Evolutionary conservation across 2,329 filamentous ascomycete genomes (phyloP), one percentile per base, ranked within the genome.

Genomic region (Fusarium concolor): DNA sequence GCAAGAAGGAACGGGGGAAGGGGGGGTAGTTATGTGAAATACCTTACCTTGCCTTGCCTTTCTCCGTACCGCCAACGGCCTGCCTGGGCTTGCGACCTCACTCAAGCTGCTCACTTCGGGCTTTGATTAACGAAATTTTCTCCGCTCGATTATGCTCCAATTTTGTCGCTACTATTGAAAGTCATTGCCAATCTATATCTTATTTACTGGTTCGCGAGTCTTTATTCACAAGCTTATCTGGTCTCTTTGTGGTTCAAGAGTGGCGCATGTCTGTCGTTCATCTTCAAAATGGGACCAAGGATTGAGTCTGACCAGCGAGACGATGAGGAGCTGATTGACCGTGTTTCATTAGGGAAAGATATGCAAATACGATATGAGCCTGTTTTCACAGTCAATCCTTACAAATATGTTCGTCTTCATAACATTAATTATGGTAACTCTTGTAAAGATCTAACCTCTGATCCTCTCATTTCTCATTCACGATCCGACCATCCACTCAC

Each of bases 1-100:
- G n/a, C n/a, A n/a, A n/a, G n/a, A n/a, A n/a, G n/a, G n/a, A n/a
- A n/a, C n/a, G 76, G 76, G 77, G 76, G 71, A 74, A 74, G 73
- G 74, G 75, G 75, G 75, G 76, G 73, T 74, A 78, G 76, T 76
- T 79, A 78, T 78, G 76, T 76, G 77, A 76, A 74, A 74, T 72
- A 75, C 72, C 61, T 65, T 71, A 62, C 68, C 64, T 67, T 69
- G 14, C 59, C 47, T 55, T 62, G 67, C 71, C 65, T 69, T 63
- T 62, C 66, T 69, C 66, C 62, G 65, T 69, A 68, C 65, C 52
- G 53, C 65, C 52, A 64, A 63, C 64, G 31, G 52, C 55, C 60
- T 58, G 56, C 42, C 56, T 68, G 66, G 65, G 62, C 67, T 70
- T 56, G 58, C 65, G 52, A 62, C 62, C 61, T 68, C 62, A 55